Base-by-base conservation (phyloP, 2,329 filamentous ascomycete species). In the Fusarium equiseti region DNA sequence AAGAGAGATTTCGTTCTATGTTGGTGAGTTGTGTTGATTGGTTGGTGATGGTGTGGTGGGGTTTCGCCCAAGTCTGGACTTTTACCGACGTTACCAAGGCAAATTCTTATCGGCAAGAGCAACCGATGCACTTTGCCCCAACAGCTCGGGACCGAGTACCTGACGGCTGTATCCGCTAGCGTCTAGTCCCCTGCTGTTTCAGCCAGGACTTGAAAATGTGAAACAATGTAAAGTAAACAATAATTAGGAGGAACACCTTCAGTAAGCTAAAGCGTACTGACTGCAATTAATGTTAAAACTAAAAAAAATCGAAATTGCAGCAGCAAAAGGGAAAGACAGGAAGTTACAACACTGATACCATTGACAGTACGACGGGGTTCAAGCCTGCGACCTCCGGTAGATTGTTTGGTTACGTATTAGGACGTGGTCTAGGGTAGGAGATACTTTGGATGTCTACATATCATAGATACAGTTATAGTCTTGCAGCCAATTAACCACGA, bases 231-330 rank as follows among this genome's bases (percentile, higher is more conserved):
- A 4, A 35, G 8, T 16, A 3, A 18, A 18, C 5, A 0, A 10
- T 5, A 5, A 5, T 10, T 35, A 9, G 8, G 8, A 18, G 5
- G 0, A 35, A 35, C 5, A 6, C 8, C 16, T 5, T 0, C 5
- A 10, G 9, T 10, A 1, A 35, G 5, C 5, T 35, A 3, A 1
- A 35, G 18, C 8, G 8, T 35, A 35, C 16, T 35, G 9, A 4
- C 13, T 32, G 13, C 31, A 32, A 8, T 15, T 1, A 8, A 15
- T 20, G 20, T 20, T 20, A 13, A 13, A 15, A 32, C 3, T 2
- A 31, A 31, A 31, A 13, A 31, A 27, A 10, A 15, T 3, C 20
- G 12, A 31, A 2, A 31, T 2, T 3, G 12, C 6, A 5, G 1
- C 12, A 13, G 6, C 6, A 13, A 31, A 7, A 7, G 1, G 7